Evolutionary conservation across 2,329 filamentous ascomycete species (phyloP).

Genomic region (Epichloe scottii): DNA sequence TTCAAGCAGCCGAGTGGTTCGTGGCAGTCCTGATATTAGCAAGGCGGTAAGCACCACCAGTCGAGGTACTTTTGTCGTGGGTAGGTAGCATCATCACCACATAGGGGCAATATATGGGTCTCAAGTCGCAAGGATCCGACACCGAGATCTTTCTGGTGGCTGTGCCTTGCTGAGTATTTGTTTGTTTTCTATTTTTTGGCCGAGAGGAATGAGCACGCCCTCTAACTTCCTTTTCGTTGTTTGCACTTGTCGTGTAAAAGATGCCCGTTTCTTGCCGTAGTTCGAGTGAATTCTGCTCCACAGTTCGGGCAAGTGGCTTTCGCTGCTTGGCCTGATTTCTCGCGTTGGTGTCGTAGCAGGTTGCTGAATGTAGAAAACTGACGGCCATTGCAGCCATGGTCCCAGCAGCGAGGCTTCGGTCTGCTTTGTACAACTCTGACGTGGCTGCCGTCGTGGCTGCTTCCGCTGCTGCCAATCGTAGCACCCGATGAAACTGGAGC

Average conservation of each 20-base stretch:
- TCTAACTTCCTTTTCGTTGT: slow-evolving; percentile 27
- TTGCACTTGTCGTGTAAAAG: slow-evolving; percentile 85
- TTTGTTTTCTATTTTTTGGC: not conserved
- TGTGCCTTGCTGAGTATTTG: not conserved
- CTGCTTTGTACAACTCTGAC: slow-evolving; percentile 62
- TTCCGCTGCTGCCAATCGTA: slow-evolving; percentile 20
- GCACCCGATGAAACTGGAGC: slow-evolving; percentile 25
- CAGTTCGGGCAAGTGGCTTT: slow-evolving; percentile 87
- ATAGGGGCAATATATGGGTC: not conserved
- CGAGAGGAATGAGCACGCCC: not conserved
- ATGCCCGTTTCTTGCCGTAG: slow-evolving; percentile 79
- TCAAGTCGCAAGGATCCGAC: not conserved
- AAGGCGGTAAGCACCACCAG: not conserved
- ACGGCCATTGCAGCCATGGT: slow-evolving; percentile 89
- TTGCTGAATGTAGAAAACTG: slow-evolving; percentile 97
- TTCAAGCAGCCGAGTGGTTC: not conserved
- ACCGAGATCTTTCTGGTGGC: not conserved
- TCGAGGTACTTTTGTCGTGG: slow-evolving; percentile 1
- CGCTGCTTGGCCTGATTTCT: slow-evolving; percentile 82
- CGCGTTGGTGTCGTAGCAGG: slow-evolving; percentile 78
- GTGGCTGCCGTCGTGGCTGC: slow-evolving; percentile 30
- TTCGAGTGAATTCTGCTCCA: slow-evolving; percentile 85
- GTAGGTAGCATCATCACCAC: not conserved
- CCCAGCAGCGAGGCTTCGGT: slow-evolving; percentile 94
- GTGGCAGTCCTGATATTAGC: not conserved